These are phyloP conservation scores for Pseudocercospora fuligena DNA, from an alignment of 2,329 filamentous ascomycete genomes.

Conservation along the genomic window DNA sequence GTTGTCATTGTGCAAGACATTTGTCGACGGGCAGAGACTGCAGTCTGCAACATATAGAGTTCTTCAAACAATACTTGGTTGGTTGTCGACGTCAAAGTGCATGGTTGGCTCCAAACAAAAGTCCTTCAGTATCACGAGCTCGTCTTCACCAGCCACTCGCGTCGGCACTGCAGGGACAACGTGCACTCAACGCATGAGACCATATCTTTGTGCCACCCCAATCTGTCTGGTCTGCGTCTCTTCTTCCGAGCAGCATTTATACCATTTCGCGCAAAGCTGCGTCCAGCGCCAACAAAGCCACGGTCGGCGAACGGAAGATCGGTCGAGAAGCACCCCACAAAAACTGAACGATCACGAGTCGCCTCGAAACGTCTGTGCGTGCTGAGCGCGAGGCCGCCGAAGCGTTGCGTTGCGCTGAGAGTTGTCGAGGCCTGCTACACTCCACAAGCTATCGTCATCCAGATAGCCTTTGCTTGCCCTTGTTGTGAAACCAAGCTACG, in stretches of 20 bases:
- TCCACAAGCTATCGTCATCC: conserved; percentile 13
- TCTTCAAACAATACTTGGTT: neutral
- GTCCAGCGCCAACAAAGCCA: too few relatives aligned
- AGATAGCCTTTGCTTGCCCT: conserved; percentile 7
- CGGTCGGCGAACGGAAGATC: too few relatives aligned
- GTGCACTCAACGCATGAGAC: neutral
- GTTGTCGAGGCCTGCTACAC: neutral
- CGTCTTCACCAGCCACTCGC: conserved; percentile 1
- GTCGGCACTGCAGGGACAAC: neutral
- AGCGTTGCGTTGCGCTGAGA: too few relatives aligned
- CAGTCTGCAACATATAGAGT: too few relatives aligned
- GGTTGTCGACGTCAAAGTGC: neutral
- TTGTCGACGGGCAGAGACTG: too few relatives aligned
- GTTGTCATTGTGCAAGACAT: too few relatives aligned
- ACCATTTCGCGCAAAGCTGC: neutral
- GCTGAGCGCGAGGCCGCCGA: neutral
- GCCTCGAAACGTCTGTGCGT: neutral
- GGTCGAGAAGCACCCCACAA: conserved; percentile 2
- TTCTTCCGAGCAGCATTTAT: neutral
- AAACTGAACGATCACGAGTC: conserved; percentile 2
- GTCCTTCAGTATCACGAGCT: neutral
- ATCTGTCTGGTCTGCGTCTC: too few relatives aligned
- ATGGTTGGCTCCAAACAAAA: neutral
- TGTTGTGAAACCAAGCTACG: conserved; percentile 1
- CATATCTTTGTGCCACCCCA: neutral